Evolutionary conservation across 1,284 basidiomycete species (phyloP), one percentile per base, ranked within the genome.

Genomic region (Apiotrichum laibachii): DNA sequence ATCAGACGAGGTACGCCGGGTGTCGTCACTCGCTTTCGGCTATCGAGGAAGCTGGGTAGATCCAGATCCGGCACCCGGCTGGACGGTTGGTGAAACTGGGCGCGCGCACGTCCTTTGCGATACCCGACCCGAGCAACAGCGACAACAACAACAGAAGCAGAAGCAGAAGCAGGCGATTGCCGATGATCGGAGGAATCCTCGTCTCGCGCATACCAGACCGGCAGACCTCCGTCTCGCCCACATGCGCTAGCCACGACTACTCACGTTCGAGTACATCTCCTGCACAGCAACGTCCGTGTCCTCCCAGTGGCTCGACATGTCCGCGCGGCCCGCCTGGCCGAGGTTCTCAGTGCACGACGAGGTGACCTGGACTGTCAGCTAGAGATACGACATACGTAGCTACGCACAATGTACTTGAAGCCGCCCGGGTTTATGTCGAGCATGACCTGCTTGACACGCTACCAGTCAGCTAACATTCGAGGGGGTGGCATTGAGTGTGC

Each of bases 251-350:
- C 15, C 16, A 3, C 5, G 18, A 6, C 22, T 18, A 67, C 71
- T 63, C 49, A 75, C 74, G 63, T 77, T 77, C 45, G 68, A 71
- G 58, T 54, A 77, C 65, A 77, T 74, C 54, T 77, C 75, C 60
- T 77, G 75, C 16, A 74, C 59, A 19, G 67, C 75, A 0, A 54
- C 50, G 60, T 77, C 75, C 13, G 72, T 67, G 51, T 75, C 73
- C 67, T 77, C 75, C 75, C 75, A 77, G 63, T 77, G 75, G 62
- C 73, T 75, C 22, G 70, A 67, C 71, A 77, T 70, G 63, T 77
- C 75, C n/a, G 73, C 75, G 46, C 75, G 62, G 22, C 73, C 75
- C 16, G 71, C 75, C 59, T 77, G 75, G 43, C 75, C 75, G 26
- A 71, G 65, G 58, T 77, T 77, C 63, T 77, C 71, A 10, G 68